Evolutionary conservation across 768 basidiomycete genomes (phyloP).

Genomic region (Sporobolomyces roseus): DNA sequence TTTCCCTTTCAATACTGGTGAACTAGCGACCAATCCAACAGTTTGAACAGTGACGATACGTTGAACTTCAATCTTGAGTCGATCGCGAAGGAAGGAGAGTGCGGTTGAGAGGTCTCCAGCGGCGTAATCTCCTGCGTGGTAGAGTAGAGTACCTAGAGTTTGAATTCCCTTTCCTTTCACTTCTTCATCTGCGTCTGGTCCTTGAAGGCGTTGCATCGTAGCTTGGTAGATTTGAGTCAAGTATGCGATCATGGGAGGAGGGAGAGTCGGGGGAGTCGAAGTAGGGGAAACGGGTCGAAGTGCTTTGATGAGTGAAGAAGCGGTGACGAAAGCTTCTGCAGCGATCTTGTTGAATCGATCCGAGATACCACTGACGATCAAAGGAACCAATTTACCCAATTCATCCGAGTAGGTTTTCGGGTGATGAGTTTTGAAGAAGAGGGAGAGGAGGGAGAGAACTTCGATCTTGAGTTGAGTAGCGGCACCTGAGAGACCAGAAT

Average conservation of each 20-base stretch:
- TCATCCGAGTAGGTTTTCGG: conserved; percentile 59
- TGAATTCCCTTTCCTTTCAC: conserved; percentile 78
- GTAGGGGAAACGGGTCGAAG: conserved; percentile 62
- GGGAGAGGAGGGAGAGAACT: conserved; percentile 75
- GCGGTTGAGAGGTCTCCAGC: conserved; percentile 22
- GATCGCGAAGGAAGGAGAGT: conserved; percentile 42
- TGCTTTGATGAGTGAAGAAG: conserved; percentile 73
- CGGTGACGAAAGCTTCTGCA: conserved; percentile 80
- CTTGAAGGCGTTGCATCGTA: conserved; percentile 64
- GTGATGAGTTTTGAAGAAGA: conserved; percentile 73
- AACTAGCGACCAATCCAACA: conserved; percentile 59
- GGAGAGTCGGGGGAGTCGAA: conserved; percentile 28
- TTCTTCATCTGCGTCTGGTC: conserved; percentile 84
- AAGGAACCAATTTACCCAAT: conserved; percentile 66
- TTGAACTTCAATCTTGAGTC: conserved; percentile 49
- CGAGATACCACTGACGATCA: conserved; percentile 66
- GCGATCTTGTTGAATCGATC: conserved; percentile 87
- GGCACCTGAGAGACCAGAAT: conserved; percentile 54
- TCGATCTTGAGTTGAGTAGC: conserved; percentile 78
- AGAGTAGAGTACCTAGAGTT: conserved; percentile 79
- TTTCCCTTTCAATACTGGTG: conserved; percentile 22
- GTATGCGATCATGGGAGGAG: conserved; percentile 47
- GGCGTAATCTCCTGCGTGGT: conserved; percentile 66
- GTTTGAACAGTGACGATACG: conserved; percentile 60
- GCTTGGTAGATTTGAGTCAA: conserved; percentile 69